Evolutionary conservation across 371 early-diverging fungal species (phyloP).

Genomic region (Mucor plumbeus): DNA sequence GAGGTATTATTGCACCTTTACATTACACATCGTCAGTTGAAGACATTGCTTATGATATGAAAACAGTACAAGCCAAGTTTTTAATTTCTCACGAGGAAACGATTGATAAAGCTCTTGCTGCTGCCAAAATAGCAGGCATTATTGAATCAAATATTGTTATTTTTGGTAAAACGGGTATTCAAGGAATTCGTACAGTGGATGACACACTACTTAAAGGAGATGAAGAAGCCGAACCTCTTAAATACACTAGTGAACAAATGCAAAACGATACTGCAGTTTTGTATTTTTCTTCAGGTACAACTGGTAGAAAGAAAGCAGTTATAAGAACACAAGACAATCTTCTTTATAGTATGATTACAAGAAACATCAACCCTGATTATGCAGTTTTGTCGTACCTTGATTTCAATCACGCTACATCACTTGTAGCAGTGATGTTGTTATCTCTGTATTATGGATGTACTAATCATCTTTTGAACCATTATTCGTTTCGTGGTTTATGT

Average conservation of each 20-base stretch:
- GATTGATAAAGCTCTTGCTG: constrained; percentile 48
- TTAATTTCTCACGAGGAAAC: constrained; percentile 34
- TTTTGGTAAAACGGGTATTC: constrained; percentile 44
- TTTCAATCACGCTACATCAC: constrained; percentile 23
- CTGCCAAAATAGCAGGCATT: constrained; percentile 58
- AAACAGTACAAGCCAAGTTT: constrained; percentile 62
- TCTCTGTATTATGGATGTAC: constrained; percentile 1
- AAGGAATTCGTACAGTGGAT: constrained; percentile 32
- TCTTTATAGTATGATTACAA: background rate
- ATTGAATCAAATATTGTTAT: constrained; percentile 51
- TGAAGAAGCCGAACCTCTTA: constrained; percentile 14
- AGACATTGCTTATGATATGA: constrained; percentile 67
- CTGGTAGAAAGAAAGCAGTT: constrained; percentile 35
- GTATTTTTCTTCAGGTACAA: constrained; percentile 41
- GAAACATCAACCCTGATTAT: background rate
- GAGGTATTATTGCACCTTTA: constrained; percentile 65
- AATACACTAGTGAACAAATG: constrained; percentile 20
- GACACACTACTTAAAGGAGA: constrained; percentile 11
- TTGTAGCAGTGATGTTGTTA: constrained; percentile 2
- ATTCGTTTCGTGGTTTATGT: constrained; percentile 60
- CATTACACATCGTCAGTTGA: constrained; percentile 59
- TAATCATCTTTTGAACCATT: constrained; percentile 54
- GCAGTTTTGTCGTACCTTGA: constrained; percentile 3
- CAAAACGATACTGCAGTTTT: constrained; percentile 16
- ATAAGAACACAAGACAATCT: constrained; percentile 10